Conservation (phyloP, 2,329 filamentous ascomycete genomes). For the Onygenales sp. region DNA sequence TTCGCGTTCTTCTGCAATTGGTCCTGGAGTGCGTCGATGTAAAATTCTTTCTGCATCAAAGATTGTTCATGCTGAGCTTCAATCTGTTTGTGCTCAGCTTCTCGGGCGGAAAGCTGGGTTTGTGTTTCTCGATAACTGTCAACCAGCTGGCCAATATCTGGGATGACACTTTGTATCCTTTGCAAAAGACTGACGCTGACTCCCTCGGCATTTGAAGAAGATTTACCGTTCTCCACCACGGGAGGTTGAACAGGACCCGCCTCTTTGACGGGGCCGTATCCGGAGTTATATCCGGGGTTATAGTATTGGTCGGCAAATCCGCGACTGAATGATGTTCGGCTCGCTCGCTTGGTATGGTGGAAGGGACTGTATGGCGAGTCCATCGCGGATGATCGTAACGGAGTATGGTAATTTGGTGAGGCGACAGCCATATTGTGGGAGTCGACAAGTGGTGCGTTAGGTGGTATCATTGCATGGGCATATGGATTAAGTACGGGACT, state of each 20-base stretch:
- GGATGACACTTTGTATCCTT: slow-evolving; percentile 37
- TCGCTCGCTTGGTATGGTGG: slow-evolving; percentile 12
- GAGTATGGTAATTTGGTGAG: slow-evolving; percentile 11
- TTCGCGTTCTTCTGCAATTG: slow-evolving; percentile 41
- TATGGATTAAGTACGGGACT: slow-evolving; percentile 30
- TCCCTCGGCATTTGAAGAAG: slow-evolving; percentile 20
- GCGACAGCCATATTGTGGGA: slow-evolving; percentile 14
- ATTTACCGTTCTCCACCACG: slow-evolving; percentile 20
- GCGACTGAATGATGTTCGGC: slow-evolving; percentile 18
- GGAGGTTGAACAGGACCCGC: slow-evolving; percentile 16
- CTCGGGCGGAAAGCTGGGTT: slow-evolving; percentile 39
- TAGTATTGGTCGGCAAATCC: slow-evolving; percentile 23
- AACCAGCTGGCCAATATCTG: slow-evolving; percentile 36
- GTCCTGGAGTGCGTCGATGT: slow-evolving; percentile 42
- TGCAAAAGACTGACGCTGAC: slow-evolving; percentile 29
- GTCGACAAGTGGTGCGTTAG: slow-evolving; percentile 16
- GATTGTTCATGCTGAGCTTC: slow-evolving; percentile 42
- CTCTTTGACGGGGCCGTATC: slow-evolving; percentile 24
- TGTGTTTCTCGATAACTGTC: slow-evolving; percentile 42
- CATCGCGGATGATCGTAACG: slow-evolving; percentile 28
- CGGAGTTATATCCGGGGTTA: slow-evolving; percentile 14
- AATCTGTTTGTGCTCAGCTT: slow-evolving; percentile 41
- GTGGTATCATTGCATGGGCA: slow-evolving; percentile 26
- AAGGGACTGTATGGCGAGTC: slow-evolving; percentile 24
- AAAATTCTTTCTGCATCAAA: slow-evolving; percentile 43